Percentiles rank a stretch among this genome's conserved stretches.
These are phyloP conservation scores for Microdochium paspali DNA, from an alignment of 2,329 filamentous ascomycete species.

Conservation along the genomic window DNA sequence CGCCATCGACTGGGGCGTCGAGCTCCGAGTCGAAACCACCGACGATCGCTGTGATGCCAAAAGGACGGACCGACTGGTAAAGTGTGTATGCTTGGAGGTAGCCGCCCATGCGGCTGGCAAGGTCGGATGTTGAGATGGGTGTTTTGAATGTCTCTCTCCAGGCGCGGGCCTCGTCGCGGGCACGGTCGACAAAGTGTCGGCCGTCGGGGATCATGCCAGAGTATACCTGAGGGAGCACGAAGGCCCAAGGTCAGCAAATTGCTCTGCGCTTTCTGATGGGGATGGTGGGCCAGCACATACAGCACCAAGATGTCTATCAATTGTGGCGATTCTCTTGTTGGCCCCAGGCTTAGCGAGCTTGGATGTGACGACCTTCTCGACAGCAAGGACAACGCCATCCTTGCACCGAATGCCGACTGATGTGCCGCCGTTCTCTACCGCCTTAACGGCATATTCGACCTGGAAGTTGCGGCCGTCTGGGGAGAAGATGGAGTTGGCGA, in stretches of 20 bases:
- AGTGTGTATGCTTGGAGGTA: slow-evolving; percentile 97
- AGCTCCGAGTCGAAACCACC: slow-evolving; percentile 88
- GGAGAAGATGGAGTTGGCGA: slow-evolving; percentile 99
- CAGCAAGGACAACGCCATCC: slow-evolving; percentile 89
- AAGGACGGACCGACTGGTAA: slow-evolving; percentile 92
- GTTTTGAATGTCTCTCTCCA: slow-evolving; percentile 95
- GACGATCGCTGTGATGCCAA: slow-evolving; percentile 91
- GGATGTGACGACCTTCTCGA: slow-evolving; percentile 93
- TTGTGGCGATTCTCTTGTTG: slow-evolving; percentile 93
- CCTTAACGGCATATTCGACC: slow-evolving; percentile 97
- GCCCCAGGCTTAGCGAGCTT: slow-evolving; percentile 91
- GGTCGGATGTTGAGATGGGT: slow-evolving; percentile 79
- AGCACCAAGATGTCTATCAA: slow-evolving; percentile 88
- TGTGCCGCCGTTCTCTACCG: slow-evolving; percentile 95
- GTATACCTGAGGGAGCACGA: slow-evolving; percentile 56
- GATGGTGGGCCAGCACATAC: slow-evolving; percentile 43
- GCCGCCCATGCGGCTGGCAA: slow-evolving; percentile 87
- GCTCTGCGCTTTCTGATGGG: background rate
- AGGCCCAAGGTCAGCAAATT: background rate
- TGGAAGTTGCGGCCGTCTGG: slow-evolving; percentile 99
- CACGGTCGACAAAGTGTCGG: slow-evolving; percentile 87
- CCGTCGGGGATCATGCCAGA: slow-evolving; percentile 93
- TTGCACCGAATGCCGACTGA: slow-evolving; percentile 95
- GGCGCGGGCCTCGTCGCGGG: slow-evolving; percentile 82
- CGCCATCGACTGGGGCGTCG: slow-evolving; percentile 77